These are phyloP conservation scores for Amylostereum chailletii DNA, from an alignment of 1,284 basidiomycete genomes.

Conservation along the genomic window DNA sequence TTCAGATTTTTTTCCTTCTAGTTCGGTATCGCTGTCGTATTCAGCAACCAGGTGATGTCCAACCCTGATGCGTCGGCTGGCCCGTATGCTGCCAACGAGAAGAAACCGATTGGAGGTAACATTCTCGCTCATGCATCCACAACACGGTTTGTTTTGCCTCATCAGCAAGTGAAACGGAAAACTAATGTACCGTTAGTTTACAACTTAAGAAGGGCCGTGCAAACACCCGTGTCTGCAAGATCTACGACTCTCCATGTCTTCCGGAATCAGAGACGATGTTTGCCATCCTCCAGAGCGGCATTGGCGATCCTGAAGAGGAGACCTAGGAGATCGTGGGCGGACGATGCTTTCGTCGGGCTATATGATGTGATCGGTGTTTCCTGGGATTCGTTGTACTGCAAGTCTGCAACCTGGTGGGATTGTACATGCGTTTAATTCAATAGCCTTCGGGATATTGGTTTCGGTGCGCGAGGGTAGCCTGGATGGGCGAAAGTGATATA, in stretches of 20 bases:
- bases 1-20: conserved; percentile 23
- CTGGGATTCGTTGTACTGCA: no score
- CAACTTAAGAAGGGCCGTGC: conserved; percentile 92
- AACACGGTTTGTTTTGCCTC: conserved; percentile 50
- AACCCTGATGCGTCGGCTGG: conserved; percentile 92
- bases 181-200: conserved; percentile 37
- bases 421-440: no score
- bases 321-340: conserved; percentile 18
- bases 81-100: conserved; percentile 84
- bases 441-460: no score
- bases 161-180: not conserved
- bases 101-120: conserved; percentile 97
- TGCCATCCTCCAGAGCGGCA: conserved; percentile 84
- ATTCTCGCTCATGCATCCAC: conserved; percentile 96
- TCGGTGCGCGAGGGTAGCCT: no score
- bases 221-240: conserved; percentile 91
- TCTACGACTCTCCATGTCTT: conserved; percentile 96
- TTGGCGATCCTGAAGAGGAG: conserved; percentile 90
- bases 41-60: conserved; percentile 99
- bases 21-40: conserved; percentile 97
- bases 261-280: conserved; percentile 97
- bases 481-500: no score
- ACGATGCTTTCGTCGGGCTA: not conserved
- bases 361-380: no score
- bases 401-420: no score